A percentile compares a stretch with the other conserved stretches of the same genome.
Conservation (phyloP, 768 basidiomycete genomes). For the Naganishia onofrii region DNA sequence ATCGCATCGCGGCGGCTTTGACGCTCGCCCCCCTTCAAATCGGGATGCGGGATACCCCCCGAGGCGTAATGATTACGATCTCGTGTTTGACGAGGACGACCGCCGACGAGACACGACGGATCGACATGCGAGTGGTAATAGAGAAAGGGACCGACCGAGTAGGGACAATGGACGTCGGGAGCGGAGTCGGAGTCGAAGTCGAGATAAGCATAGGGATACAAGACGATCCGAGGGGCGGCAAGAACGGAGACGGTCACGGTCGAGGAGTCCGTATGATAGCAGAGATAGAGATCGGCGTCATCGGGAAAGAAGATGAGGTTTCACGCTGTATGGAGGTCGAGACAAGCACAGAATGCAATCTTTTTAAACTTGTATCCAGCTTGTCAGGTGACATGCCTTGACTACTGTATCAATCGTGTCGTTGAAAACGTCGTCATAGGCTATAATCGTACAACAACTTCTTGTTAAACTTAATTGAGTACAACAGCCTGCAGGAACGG, state of each 20-base stretch:
- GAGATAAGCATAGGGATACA: conserved; percentile 19
- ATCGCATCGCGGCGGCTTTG: conserved; percentile 59
- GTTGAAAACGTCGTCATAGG: not conserved
- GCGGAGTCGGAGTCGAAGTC: conserved; percentile 21
- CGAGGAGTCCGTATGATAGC: conserved; percentile 33
- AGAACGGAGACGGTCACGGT: conserved; percentile 41
- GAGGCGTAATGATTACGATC: conserved; percentile 60
- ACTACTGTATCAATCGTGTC: not conserved
- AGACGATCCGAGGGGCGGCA: conserved; percentile 39
- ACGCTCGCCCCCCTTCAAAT: not conserved
- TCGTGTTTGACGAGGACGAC: conserved; percentile 80
- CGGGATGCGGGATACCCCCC: conserved; percentile 35
- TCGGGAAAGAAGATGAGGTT: conserved; percentile 19
- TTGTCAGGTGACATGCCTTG: not conserved
- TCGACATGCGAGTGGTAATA: conserved; percentile 11
- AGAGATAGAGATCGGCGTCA: conserved; percentile 36
- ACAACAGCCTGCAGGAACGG: not conserved
- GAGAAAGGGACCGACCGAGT: conserved; percentile 35
- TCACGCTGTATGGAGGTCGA: not conserved
- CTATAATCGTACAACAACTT: conserved; percentile 17
- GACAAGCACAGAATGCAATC: not conserved
- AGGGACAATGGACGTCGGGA: not conserved
- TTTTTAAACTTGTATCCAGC: no score
- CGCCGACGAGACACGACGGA: conserved; percentile 28
- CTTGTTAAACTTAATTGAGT: not conserved